Conservation (phyloP, 2,329 filamentous ascomycete species). For the Alternaria gansuensis region DNA sequence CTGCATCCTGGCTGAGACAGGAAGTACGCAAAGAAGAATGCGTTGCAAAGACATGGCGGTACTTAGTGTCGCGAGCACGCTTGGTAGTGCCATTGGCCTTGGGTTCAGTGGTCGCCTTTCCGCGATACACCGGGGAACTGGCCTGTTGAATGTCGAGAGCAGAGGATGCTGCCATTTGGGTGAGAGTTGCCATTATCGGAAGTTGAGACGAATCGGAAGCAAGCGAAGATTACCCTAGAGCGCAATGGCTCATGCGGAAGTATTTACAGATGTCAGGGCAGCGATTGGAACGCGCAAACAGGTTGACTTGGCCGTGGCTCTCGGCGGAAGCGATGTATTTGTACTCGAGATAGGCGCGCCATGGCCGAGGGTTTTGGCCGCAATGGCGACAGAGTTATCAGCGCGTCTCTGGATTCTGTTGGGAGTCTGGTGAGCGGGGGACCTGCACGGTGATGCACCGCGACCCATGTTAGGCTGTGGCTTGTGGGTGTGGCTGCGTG, state of each 20-base stretch:
- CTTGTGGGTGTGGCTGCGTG: constrained; percentile 20
- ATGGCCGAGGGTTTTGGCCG: constrained; percentile 22
- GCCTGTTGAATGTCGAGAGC: constrained; percentile 33
- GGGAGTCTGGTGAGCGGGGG: constrained; percentile 29
- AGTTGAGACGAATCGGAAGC: constrained; percentile 13
- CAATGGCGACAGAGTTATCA: constrained; percentile 24
- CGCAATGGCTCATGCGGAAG: constrained; percentile 17
- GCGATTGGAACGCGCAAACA: constrained; percentile 29
- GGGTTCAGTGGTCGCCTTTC: constrained; percentile 32
- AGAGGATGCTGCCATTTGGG: constrained; percentile 35
- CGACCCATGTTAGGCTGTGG: constrained; percentile 16
- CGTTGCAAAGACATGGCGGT: constrained; percentile 89
- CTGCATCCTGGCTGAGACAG: constrained; percentile 84
- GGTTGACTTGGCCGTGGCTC: constrained; percentile 30
- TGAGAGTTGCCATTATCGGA: constrained; percentile 46
- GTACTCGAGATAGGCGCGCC: constrained; percentile 16
- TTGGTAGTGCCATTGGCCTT: constrained; percentile 26
- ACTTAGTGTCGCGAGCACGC: constrained; percentile 64
- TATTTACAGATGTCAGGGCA: constrained; percentile 15
- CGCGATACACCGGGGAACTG: constrained; percentile 38
- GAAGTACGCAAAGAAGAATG: constrained; percentile 78
- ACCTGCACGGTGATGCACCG: constrained; percentile 27
- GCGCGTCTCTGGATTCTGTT: constrained; percentile 27
- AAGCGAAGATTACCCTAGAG: constrained; percentile 7
- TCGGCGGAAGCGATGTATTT: constrained; percentile 17